Conservation (phyloP, 768 basidiomycete genomes). For the Naganishia onofrii region DNA sequence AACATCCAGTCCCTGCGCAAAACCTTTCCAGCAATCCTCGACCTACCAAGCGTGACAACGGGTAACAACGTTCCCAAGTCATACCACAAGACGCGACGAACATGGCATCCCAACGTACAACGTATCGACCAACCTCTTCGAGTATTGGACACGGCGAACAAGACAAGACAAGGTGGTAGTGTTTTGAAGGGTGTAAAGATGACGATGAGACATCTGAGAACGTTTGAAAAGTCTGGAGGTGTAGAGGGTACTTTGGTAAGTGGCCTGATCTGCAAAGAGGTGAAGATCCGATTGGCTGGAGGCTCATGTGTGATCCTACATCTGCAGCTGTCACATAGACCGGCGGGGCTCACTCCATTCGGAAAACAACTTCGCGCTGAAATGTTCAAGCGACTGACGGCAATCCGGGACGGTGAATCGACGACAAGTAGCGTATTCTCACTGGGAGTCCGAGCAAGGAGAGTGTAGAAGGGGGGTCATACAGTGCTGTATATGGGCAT, state of each 20-base stretch:
- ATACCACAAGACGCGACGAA: constrained; percentile 47
- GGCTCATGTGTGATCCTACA: background rate
- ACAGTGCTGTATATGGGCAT: background rate
- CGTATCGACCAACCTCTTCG: constrained; percentile 40
- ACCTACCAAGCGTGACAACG: constrained; percentile 39
- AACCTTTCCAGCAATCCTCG: constrained; percentile 46
- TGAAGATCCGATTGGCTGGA: background rate
- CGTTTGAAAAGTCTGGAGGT: constrained; percentile 50
- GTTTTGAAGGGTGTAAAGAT: constrained; percentile 47
- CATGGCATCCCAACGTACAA: constrained; percentile 44
- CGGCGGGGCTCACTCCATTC: constrained; percentile 44
- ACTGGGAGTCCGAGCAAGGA: constrained; percentile 5
- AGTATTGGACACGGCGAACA: constrained; percentile 23
- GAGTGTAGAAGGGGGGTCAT: background rate
- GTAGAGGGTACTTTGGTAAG: constrained; percentile 49
- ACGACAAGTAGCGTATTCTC: constrained; percentile 3
- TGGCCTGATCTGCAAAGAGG: background rate
- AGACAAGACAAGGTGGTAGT: constrained; percentile 10
- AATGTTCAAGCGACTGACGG: constrained; percentile 40
- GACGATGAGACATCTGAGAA: constrained; percentile 42
- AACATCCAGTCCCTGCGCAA: constrained; percentile 32
- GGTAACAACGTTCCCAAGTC: constrained; percentile 52
- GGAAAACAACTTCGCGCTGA: constrained; percentile 42
- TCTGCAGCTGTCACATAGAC: constrained; percentile 41
- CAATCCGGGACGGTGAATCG: constrained; percentile 13